Conservation (phyloP, 176 grass and related monocot genomes). For the Zea luxurians region DNA sequence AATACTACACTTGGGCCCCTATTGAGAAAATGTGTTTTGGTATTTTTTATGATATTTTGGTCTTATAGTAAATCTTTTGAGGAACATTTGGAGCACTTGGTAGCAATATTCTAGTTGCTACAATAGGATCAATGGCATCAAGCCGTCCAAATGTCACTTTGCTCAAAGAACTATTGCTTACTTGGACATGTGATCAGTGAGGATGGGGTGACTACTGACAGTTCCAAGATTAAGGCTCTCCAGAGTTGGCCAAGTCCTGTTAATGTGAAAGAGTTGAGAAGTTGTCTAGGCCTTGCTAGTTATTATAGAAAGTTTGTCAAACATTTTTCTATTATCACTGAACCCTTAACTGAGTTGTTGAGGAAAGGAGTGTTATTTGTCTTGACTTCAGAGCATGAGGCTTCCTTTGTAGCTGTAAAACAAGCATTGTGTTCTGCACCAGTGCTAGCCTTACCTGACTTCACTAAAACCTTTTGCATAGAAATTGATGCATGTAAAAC, state of each 20-base stretch:
- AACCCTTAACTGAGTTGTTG: neutral
- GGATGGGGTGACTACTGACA: fast-evolving
- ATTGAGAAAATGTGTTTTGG: too few relatives aligned
- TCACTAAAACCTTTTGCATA: neutral
- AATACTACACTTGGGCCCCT: too few relatives aligned
- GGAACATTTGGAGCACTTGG: too few relatives aligned
- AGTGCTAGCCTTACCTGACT: neutral
- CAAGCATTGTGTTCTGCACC: too few relatives aligned
- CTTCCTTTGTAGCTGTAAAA: too few relatives aligned
- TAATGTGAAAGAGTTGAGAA: neutral
- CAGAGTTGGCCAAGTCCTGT: neutral
- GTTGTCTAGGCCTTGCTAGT: too few relatives aligned
- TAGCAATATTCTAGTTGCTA: too few relatives aligned
- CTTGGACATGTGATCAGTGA: neutral
- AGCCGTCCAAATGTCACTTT: neutral
- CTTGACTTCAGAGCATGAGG: neutral
- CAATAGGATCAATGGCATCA: neutral
- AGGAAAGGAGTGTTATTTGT: neutral
- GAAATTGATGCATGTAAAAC: neutral
- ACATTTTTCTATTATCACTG: too few relatives aligned
- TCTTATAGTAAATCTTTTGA: too few relatives aligned
- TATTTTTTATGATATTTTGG: too few relatives aligned
- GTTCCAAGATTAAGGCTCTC: fast-evolving
- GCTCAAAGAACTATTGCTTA: neutral
- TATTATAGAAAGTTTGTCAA: too few relatives aligned